Base-by-base conservation (phyloP, 176 grass and related monocot genomes). In the Lolium perenne region DNA sequence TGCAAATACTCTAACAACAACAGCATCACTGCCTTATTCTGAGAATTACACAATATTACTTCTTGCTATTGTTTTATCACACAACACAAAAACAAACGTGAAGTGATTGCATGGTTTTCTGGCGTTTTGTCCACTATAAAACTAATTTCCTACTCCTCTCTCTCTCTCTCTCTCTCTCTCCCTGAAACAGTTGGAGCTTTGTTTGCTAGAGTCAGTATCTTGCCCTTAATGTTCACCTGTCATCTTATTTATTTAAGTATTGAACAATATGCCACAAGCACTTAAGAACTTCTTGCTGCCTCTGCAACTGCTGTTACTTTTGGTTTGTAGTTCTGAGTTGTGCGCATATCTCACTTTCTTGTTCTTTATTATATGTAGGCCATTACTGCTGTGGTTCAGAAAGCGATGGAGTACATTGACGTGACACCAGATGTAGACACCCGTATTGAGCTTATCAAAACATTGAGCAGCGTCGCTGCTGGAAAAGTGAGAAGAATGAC, bases 381-480 rank as follows among this genome's bases (percentile, higher is more conserved):
- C 47, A 94, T 95, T 40, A 93, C 91, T 32, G 91, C 93, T 38
- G 91, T 97, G 89, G 95, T 97, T 53, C 91, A 93, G 55, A 93
- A 95, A 84, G 93, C 95, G 41, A 97, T 97, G 95, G 89, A 93
- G 48, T 97, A 97, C 53, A 97, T 97, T 86, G 95, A 95, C 7
- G 59, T 56, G 54, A 56, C 54, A 20, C 54, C 54, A 56, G 54
- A 56, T 1, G 54, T 56, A 56, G 54, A 56, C 6, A 56, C 54
- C 54, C 54, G 54, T 56, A 56, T 56, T 20, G 54, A 56, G 54
- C 54, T 56, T 18, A 56, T 56, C 54, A 20, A 56, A 56, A 56
- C 54, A 56, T 56, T 56, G 54, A 56, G 54, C 54, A 56, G 54
- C 6, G 54, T 56, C 1, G 54, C 54, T 56, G 54, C 54, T 56